Evolutionary conservation across 1,139 yeast genomes (phyloP), one percentile per base, ranked within the genome.

Genomic region (Magnusiomyces tetraspermus): DNA sequence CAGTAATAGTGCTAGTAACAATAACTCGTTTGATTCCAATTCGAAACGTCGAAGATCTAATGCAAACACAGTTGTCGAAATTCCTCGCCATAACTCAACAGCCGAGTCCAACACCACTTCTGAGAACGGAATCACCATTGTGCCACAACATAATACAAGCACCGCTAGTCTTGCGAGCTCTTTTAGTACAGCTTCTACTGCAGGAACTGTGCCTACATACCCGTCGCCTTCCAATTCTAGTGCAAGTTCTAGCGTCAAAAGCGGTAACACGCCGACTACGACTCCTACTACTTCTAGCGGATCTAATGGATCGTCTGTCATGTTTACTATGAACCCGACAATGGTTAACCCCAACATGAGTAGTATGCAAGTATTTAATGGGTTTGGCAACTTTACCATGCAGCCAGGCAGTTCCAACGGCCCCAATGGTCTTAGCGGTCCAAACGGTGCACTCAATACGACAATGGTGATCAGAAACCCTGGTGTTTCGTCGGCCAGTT

Each of bases 11-110:
- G 41, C 6, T 5, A 37, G 10, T 21, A 40, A 40, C n/a, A 19
- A 11, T 23, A n/a, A 42, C 17, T 4, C 44, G 4, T 40, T 36
- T 36, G 55, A 51, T 11, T 15, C 31, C 31, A 45, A 33, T 2
- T 49, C 54, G 2, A 54, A 54, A 43, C 42, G 57, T 4, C 26
- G 53, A 17, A 23, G 57, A 13, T 51, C 54, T 24, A 51, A 52
- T 33, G 51, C 53, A 6, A 51, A 49, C 17, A 37, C 56, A 11
- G 46, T 43, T 24, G 23, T 30, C 40, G 42, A 45, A 38, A 28
- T 33, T 6, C 43, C 50, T 15, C 21, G 46, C 19, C 21, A 28
- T 22, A 15, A 43, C 15, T 37, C 49, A 24, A 23, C n/a, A 15
- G 26, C 22, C 3, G 11, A 28, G 6, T 6, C 6, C 31, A 28